These are phyloP conservation scores for Hyparrhenia diplandra DNA, from an alignment of 176 grass and related monocot genomes.

Conservation along the genomic window DNA sequence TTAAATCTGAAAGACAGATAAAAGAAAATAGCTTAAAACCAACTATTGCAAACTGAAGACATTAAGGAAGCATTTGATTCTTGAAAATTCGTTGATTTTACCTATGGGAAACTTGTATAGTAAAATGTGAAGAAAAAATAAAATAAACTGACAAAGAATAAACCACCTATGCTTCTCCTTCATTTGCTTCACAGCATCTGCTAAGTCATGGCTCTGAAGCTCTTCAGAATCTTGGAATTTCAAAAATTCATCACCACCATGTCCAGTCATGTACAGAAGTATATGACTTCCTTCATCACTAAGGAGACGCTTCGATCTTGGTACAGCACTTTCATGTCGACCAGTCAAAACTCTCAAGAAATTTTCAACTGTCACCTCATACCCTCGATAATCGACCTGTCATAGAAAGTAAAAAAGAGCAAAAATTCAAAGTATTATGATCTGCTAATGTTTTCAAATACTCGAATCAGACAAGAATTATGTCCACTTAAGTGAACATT, in stretches of 20 bases:
- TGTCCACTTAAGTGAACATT: not conserved
- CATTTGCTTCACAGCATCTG: slow-evolving; percentile 98
- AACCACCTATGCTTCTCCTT: slow-evolving; percentile 87
- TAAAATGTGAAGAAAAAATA: not conserved
- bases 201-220: slow-evolving; percentile 96
- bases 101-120: not conserved
- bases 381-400: slow-evolving; percentile 96
- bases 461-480: not conserved
- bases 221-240: slow-evolving; percentile 99
- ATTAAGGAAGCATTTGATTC: not conserved
- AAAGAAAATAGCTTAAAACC: slow-evolving; percentile 22
- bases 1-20: slow-evolving; percentile 63
- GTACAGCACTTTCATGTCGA: slow-evolving; percentile 72
- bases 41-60: slow-evolving; percentile 17
- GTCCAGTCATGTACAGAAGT: slow-evolving; percentile 99
- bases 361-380: slow-evolving; percentile 96
- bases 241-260: slow-evolving; percentile 96
- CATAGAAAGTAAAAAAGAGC: not conserved
- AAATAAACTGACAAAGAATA: slow-evolving; percentile 1
- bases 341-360: slow-evolving; percentile 88
- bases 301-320: slow-evolving; percentile 88
- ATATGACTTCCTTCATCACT: slow-evolving; percentile 99
- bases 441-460: not conserved
- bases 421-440: slow-evolving; percentile 8
- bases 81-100: not conserved